Base-by-base conservation (phyloP, 2,329 filamentous ascomycete species). In the Penicillium italicum region DNA sequence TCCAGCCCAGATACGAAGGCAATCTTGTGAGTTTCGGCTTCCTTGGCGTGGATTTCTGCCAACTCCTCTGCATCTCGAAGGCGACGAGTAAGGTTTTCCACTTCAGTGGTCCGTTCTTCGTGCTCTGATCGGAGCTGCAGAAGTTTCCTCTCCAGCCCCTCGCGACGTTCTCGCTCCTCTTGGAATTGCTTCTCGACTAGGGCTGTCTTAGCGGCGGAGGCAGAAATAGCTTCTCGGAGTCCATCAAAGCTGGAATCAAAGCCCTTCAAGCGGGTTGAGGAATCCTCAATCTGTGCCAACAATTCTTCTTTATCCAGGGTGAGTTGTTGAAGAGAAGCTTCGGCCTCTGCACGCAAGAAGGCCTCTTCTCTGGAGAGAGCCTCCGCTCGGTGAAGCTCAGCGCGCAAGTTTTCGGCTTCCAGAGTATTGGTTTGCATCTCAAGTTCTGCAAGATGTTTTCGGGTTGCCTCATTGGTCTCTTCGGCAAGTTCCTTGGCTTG, bases 61-160 rank as follows among this genome's bases (percentile, higher is more conserved):
- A 97, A 76, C 67, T 96, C 91, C 74, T 99, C 91, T 0, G 90
- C 86, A 72, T 97, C 92, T 38, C 84, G 85, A 46, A 99, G 76
- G 48, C 89, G 86, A 63, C 91, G 85, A 1, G 83, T 87, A 0
- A 85, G 82, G 20, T 82, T 82, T 42, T 91, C 90, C 3, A 97
- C 80, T 69, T 99, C 93, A 0, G 85, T 80, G 10, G 85, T 88
- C 33, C 85, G 84, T 49, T 89, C 83, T 68, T 97, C 94, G 66
- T 96, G 89, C 69, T 97, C 91, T 22, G 85, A 80, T 71, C 87
- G 88, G 37, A 97, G 81, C 62, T 89, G 87, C 45, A 82, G 80
- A 7, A 97, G 78, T 71, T 91, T 92, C 42, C 82, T 77, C 68
- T 97, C 91, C 0, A 91, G 70, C n/a, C 79, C 81, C 68, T 94